A percentile compares a stretch with the other conserved stretches of the same genome.
phyloP scores from a whole-genome alignment of 2,329 filamentous ascomycete species.

The Ceratocystis smalleyi region DNA sequence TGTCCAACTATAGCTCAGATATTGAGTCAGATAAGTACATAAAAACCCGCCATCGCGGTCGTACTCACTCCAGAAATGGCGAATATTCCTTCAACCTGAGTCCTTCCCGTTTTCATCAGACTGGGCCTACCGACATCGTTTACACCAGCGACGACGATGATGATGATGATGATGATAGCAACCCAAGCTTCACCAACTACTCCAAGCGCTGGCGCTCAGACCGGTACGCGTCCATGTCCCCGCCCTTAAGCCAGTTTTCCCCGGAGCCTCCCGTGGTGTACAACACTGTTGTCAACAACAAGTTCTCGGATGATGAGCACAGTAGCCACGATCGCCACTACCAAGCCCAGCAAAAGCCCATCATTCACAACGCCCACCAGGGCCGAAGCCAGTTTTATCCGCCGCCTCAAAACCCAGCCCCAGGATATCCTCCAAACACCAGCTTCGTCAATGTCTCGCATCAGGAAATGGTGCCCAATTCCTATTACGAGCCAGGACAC shows the following conservation, averaged over 20 bases:
- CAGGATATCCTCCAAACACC: not conserved
- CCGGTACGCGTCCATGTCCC: not conserved
- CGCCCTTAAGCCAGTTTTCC: not conserved
- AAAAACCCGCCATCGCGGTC: not conserved
- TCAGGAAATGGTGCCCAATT: not conserved
- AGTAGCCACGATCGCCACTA: not conserved
- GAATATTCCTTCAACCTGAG: not conserved
- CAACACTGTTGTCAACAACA: slow-evolving; percentile 6
- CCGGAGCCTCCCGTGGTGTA: not conserved
- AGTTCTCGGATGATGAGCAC: slow-evolving; percentile 6
- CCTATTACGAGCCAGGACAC: not conserved
- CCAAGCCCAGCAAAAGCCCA: not conserved
- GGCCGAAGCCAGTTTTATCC: not conserved
- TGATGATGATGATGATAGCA: not conserved
- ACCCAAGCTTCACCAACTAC: not conserved
- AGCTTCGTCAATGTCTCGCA: not conserved
- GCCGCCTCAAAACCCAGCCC: not conserved
- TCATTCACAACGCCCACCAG: not conserved
- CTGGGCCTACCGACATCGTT: slow-evolving; percentile 2
- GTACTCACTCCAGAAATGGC: not conserved
- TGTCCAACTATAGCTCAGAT: not conserved
- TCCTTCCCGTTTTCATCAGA: slow-evolving; percentile 3
- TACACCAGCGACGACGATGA: not conserved
- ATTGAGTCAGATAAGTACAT: not conserved
- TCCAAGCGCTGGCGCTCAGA: not conserved